Evolutionary conservation across 805 yeast genomes (phyloP), one percentile per base, ranked within the genome.

Genomic region (Sporopachydermia lactativora): DNA sequence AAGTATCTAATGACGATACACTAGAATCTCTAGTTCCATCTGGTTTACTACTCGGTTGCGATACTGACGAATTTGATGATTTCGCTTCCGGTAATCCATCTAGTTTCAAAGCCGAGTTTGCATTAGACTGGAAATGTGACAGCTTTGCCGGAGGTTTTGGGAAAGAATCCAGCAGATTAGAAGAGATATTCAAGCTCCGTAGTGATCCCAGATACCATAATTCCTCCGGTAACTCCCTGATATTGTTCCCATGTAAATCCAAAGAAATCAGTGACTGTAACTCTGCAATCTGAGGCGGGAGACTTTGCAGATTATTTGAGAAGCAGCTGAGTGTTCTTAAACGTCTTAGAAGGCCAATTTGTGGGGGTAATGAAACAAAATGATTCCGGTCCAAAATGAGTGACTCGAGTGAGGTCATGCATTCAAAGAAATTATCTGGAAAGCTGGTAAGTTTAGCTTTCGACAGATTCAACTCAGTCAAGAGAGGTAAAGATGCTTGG

Each of bases 171-270:
- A 82, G 60, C 47, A 77, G 63, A 50, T 85, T 85, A 0, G 94
- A 81, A 0, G 94, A 76, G 1, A 80, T 66, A 57, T 85, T 85
- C 46, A 85, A 62, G 3, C 60, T 57, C 3, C 72, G 66, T 48
- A 82, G 65, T 4, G 74, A 70, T 35, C 57, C 58, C 51, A 83
- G 58, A 40, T 69, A 61, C 81, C 88, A 82, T 24, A 82, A 67
- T 15, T 75, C 80, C 18, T 69, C 68, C 0, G 85, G 82, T 18
- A 89, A 61, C 4, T 62, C 55, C 47, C 83, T 77, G 48, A 89
- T 64, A 52, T 86, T 86, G 58, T 89, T 89, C 36, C 82, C 73
- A 58, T 89, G 96, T 36, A 85, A 60, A 56, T 89, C 96, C 42
- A 89, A 63, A 37, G 70, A 64, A 50, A 71, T 76, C 46, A 89